These are phyloP conservation scores for Akanthomyces lecanii DNA, from an alignment of 2,329 filamentous ascomycete genomes.

Conservation along the genomic window DNA sequence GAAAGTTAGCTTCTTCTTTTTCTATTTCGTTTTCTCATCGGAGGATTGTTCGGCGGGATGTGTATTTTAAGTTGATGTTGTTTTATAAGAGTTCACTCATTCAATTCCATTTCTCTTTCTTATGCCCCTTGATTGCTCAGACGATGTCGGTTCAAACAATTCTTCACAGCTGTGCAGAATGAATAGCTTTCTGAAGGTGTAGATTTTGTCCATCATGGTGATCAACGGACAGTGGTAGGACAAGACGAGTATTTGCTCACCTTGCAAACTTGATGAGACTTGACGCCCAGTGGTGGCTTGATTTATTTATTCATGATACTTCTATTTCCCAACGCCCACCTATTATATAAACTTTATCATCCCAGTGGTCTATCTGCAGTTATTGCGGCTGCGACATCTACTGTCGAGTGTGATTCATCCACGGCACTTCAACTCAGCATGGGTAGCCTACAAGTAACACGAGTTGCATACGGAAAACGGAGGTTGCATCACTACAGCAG, in stretches of 20 bases:
- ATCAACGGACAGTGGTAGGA: not conserved
- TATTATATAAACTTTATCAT: not conserved
- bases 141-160: constrained; percentile 9
- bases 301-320: not conserved
- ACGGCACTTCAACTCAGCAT: not conserved
- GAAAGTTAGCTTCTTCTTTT: constrained; percentile 9
- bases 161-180: constrained; percentile 9
- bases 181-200: not conserved
- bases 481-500: too few species aligned
- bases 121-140: not conserved
- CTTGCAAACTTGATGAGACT: not conserved
- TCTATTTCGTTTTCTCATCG: not conserved
- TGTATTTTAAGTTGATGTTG: not conserved
- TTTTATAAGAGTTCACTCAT: not conserved
- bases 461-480: too few species aligned
- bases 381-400: not conserved
- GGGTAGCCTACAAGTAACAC: not conserved
- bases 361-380: too few species aligned
- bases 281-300: not conserved
- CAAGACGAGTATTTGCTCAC: not conserved
- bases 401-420: constrained; percentile 9
- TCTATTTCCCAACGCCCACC: too few species aligned
- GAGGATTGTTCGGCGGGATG: constrained; percentile 10
- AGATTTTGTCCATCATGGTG: constrained; percentile 7
- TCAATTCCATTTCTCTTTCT: not conserved